Evolutionary conservation across 2,329 filamentous ascomycete species (phyloP).

Genomic region (Elsinoe necatrix): DNA sequence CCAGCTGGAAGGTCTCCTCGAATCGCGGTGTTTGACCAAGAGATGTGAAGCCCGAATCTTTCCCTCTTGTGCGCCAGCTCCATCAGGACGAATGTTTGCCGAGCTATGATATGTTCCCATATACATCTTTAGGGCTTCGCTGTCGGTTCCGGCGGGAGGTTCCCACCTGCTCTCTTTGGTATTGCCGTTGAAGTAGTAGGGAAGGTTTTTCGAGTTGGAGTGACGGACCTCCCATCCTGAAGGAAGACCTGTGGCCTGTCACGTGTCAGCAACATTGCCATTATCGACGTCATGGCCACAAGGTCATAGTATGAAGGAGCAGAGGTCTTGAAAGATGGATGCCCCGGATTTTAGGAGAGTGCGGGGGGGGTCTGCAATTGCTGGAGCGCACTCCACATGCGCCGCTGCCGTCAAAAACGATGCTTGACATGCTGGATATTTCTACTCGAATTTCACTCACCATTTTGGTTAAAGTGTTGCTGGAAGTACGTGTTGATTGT

Average conservation of each 20-base stretch:
- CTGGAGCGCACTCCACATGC: slow-evolving; percentile 10
- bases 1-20: slow-evolving; percentile 87
- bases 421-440: not conserved
- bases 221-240: slow-evolving; percentile 90
- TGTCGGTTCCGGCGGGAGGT: slow-evolving; percentile 77
- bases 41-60: slow-evolving; percentile 93
- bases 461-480: slow-evolving; percentile 1
- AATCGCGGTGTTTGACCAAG: slow-evolving; percentile 85
- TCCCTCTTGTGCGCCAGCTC: slow-evolving; percentile 44
- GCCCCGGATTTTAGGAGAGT: slow-evolving; percentile 13
- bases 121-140: slow-evolving; percentile 84
- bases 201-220: slow-evolving; percentile 96
- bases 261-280: not conserved
- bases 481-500: not conserved
- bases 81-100: slow-evolving; percentile 33
- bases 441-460: not conserved
- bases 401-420: not conserved
- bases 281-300: not conserved
- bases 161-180: slow-evolving; percentile 94
- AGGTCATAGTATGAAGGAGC: not conserved
- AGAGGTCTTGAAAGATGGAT: slow-evolving; percentile 1
- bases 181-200: slow-evolving; percentile 91
- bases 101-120: slow-evolving; percentile 82
- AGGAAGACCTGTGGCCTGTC: slow-evolving; percentile 60
- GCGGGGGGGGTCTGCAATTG: not conserved